Conservation (phyloP, 768 basidiomycete species). For the Tricholoma bakamatsutake region DNA sequence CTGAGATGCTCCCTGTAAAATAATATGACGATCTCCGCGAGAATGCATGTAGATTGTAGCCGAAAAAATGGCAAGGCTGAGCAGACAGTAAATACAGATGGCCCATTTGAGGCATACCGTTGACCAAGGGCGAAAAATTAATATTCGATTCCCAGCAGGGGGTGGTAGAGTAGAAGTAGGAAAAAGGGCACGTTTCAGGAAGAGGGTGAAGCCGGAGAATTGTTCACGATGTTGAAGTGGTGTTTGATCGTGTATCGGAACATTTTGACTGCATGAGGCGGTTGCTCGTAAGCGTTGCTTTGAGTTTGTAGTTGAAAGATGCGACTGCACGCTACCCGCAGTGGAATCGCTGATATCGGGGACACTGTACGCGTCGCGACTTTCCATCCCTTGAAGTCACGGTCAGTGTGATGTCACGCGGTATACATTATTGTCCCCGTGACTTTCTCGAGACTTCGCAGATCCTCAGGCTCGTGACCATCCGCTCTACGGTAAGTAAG, state of each 20-base stretch:
- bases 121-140: constrained; percentile 20
- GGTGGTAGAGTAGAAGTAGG: constrained; percentile 7
- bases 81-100: constrained; percentile 32
- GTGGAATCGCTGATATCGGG: constrained; percentile 11
- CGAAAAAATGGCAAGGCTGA: constrained; percentile 35
- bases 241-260: background rate
- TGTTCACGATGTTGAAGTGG: constrained; percentile 7
- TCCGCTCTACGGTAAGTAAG: too few species aligned
- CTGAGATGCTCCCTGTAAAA: background rate
- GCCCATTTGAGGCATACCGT: constrained; percentile 27
- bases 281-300: constrained; percentile 33
- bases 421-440: background rate
- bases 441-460: too few species aligned
- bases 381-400: background rate
- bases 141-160: constrained; percentile 14
- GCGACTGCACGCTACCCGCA: constrained; percentile 38
- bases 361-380: background rate
- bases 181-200: constrained; percentile 10
- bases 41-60: constrained; percentile 21
- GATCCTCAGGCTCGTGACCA: too few species aligned
- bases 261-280: constrained; percentile 5
- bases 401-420: background rate
- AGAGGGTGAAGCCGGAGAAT: constrained; percentile 6
- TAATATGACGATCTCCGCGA: constrained; percentile 1
- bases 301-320: constrained; percentile 37